Evolutionary conservation across 1,284 basidiomycete species (phyloP), one percentile per base, ranked within the genome.

Genomic region (Puccinia novopanici): DNA sequence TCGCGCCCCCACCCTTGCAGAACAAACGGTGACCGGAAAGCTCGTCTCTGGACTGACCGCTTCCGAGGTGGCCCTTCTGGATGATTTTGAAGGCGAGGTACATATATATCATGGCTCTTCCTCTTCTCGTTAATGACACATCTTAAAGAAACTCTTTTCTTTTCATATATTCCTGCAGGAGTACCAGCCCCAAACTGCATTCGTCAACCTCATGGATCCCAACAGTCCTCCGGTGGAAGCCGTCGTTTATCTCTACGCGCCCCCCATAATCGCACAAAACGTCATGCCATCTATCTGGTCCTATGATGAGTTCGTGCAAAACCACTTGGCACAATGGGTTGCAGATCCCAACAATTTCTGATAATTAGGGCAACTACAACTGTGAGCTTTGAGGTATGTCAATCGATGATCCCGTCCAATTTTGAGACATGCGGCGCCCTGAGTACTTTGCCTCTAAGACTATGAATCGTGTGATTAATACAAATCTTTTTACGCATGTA

Each of bases 231-330:
- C 19, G 24, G 40, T 59, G 30, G 57, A 55, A n/a, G 73, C 72
- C 34, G 22, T 74, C 9, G 72, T 74, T 22, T 74, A 74, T 74
- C 27, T 74, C 15, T 74, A 74, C 55, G 5, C 52, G 3, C 52
- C 52, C n/a, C 54, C 27, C 17, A 45, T 75, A 57, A 30, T 75
- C 17, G 40, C 73, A n/a, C 45, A 40, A 55, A 75, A 63, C 27
- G 40, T 75, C 42, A 61, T 61, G 40, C 54, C 55, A 57, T 24
- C 24, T 24, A 37, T 63, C 13, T 75, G 73, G 73, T 59, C 73
- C 24, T 63, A 75, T 57, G 57, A 75, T 17, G 73, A 61, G 48
- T 75, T 75, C 55, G 15, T 57, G 24, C 17, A 61, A 22, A 75
- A 75, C 0, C 57, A 75, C 57, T 42, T 63, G 37, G 3, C 73